These are phyloP conservation scores for Akanthomyces muscarius DNA, from an alignment of 2,329 filamentous ascomycete species.

Conservation along the genomic window DNA sequence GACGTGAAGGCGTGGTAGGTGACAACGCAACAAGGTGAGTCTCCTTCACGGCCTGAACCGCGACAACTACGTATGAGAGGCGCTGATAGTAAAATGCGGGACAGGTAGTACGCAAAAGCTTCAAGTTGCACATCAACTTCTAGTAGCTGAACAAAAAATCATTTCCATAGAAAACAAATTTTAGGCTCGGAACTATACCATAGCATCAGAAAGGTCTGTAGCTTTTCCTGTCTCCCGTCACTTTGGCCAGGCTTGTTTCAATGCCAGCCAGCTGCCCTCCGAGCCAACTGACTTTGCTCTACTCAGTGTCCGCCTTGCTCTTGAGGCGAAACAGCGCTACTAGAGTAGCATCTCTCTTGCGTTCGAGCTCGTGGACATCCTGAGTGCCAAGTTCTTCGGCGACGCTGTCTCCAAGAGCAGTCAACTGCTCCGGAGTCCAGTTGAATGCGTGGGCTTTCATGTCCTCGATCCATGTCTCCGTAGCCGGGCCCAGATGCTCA, in stretches of 20 bases:
- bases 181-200: background rate
- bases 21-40: no score
- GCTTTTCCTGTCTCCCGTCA: background rate
- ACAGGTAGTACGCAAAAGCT: background rate
- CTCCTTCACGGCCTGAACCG: no score
- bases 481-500: constrained; percentile 19
- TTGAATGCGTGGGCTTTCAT: constrained; percentile 6
- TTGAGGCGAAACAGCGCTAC: background rate
- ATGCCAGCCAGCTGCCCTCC: background rate
- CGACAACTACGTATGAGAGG: no score
- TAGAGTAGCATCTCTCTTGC: background rate
- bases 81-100: no score
- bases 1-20: no score
- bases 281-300: background rate
- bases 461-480: constrained; percentile 14
- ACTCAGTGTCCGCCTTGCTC: background rate
- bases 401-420: background rate
- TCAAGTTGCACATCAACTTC: background rate
- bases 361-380: background rate
- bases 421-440: background rate
- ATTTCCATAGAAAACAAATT: background rate
- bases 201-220: background rate
- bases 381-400: background rate
- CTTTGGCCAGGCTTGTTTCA: background rate
- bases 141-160: background rate